Evolutionary conservation across 2,329 filamentous ascomycete species (phyloP).

Genomic region (Westerdykella sp.): DNA sequence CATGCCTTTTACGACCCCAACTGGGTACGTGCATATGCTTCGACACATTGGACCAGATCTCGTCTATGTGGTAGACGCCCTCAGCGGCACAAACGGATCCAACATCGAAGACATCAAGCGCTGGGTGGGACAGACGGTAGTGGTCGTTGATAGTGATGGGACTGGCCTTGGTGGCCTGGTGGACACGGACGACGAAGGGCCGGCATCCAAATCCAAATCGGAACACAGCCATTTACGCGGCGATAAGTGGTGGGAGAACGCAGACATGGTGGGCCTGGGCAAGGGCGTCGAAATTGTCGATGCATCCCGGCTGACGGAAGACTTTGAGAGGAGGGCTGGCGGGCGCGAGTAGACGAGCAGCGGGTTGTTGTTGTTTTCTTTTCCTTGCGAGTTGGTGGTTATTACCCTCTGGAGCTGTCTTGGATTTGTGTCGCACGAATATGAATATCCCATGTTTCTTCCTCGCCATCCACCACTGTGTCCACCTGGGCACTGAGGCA

Average conservation of each 20-base stretch:
- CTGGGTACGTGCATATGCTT: conserved; percentile 78
- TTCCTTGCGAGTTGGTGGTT: too few relatives aligned
- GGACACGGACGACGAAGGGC: conserved; percentile 53
- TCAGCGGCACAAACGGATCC: conserved; percentile 68
- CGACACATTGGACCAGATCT: conserved; percentile 79
- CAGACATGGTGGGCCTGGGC: conserved; percentile 77
- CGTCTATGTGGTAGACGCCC: conserved; percentile 80
- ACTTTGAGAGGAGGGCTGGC: conserved; percentile 75
- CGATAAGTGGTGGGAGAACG: conserved; percentile 68
- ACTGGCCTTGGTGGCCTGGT: conserved; percentile 48
- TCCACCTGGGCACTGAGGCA: too few relatives aligned
- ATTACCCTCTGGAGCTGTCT: too few relatives aligned
- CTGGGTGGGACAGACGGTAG: conserved; percentile 57
- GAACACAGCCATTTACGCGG: conserved; percentile 30
- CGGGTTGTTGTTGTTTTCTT: conserved; percentile 1
- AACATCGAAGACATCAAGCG: conserved; percentile 59
- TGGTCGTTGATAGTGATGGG: conserved; percentile 51
- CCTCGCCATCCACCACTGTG: too few relatives aligned
- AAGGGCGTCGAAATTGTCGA: conserved; percentile 87
- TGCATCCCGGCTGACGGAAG: conserved; percentile 71
- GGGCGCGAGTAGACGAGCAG: conserved; percentile 43
- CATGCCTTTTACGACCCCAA: conserved; percentile 78
- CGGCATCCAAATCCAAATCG: conserved; percentile 18
- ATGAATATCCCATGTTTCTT: too few relatives aligned
- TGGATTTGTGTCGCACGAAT: too few relatives aligned